phyloP scores from a whole-genome alignment of 352 stramenopile genomes.

The Globisporangium megalacanthum region DNA sequence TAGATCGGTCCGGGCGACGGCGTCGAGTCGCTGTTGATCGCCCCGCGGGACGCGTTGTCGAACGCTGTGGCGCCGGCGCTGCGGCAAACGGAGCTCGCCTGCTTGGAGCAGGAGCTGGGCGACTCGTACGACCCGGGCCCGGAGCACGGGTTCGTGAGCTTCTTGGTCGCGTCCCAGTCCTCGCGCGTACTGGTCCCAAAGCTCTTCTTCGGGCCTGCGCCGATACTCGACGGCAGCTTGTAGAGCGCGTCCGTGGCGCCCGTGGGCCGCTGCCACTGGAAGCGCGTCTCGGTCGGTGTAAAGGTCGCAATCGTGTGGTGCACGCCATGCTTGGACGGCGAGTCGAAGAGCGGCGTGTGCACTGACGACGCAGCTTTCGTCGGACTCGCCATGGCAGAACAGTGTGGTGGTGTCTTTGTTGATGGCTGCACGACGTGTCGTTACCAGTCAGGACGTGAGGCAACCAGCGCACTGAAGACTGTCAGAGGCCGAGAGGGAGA shows the following conservation, averaged over 20 bases:
- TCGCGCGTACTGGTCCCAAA: constrained; percentile 76
- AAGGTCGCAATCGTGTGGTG: constrained; percentile 67
- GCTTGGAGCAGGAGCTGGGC: constrained; percentile 45
- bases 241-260: constrained; percentile 65
- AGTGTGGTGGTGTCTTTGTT: background rate
- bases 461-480: background rate
- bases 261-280: constrained; percentile 59
- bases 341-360: constrained; percentile 58
- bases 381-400: constrained; percentile 11
- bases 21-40: constrained; percentile 46
- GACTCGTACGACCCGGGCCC: constrained; percentile 68
- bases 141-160: constrained; percentile 50
- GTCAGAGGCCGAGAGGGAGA: too few relatives aligned
- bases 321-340: constrained; percentile 64
- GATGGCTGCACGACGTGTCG: too few relatives aligned
- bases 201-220: constrained; percentile 50
- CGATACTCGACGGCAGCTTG: constrained; percentile 57
- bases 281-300: constrained; percentile 60
- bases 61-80: constrained; percentile 50
- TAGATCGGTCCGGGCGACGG: constrained; percentile 74
- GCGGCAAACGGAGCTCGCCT: constrained; percentile 46
- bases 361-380: constrained; percentile 17
- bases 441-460: background rate
- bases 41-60: constrained; percentile 49
- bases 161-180: constrained; percentile 68